Percentiles rank a stretch among this genome's conserved stretches.
Conservation (phyloP, 257 asterid genomes). For the Cinchona pubescens region DNA sequence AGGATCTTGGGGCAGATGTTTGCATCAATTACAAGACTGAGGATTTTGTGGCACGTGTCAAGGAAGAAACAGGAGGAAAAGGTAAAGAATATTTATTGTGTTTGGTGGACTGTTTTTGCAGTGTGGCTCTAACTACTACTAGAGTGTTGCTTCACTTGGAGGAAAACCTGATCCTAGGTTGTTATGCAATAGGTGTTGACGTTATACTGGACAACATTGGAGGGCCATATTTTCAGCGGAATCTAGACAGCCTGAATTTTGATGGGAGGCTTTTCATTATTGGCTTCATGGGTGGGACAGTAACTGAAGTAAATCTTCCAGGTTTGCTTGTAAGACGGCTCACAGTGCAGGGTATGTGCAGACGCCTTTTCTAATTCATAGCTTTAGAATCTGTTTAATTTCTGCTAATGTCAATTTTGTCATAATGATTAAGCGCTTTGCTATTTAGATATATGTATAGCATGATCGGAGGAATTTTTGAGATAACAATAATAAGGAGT, state of each 20-base stretch:
- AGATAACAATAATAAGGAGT: neutral
- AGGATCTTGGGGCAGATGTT: slow-evolving; percentile 90
- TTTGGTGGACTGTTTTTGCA: no score
- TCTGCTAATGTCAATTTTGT: no score
- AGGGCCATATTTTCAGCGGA: slow-evolving; percentile 65
- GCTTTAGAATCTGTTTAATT: neutral
- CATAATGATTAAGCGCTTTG: no score
- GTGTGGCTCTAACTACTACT: neutral
- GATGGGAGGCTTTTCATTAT: slow-evolving; percentile 92
- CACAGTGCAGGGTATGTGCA: slow-evolving; percentile 67
- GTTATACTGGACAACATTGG: slow-evolving; percentile 86
- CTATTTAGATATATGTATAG: neutral
- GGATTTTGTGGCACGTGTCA: slow-evolving; percentile 83
- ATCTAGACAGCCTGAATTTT: slow-evolving; percentile 65
- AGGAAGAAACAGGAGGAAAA: slow-evolving; percentile 93
- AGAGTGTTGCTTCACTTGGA: neutral
- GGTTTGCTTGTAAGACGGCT: slow-evolving; percentile 66
- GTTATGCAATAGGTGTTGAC: slow-evolving; percentile 65
- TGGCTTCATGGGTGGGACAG: slow-evolving; percentile 86
- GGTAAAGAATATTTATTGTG: slow-evolving; percentile 33
- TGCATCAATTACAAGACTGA: slow-evolving; percentile 91
- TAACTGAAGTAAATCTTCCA: slow-evolving; percentile 64
- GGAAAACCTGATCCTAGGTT: slow-evolving; percentile 8
- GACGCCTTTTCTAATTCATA: neutral
- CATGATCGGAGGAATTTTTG: neutral